Conservation (phyloP, 139 green algal species). For the Zygnema cylindricum region DNA sequence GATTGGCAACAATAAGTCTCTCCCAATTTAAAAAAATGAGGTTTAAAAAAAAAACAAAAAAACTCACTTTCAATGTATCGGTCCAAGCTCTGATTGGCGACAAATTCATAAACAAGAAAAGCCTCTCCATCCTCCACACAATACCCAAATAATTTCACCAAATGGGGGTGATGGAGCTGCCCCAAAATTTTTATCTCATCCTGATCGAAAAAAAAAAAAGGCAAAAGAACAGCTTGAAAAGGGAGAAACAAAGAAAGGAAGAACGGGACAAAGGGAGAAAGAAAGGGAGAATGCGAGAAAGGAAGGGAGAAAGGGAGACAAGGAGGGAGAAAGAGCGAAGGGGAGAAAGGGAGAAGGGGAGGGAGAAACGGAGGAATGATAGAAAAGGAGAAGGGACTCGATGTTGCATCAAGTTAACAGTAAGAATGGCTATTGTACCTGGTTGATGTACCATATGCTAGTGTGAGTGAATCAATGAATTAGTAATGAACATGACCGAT, state of each 20-base stretch:
- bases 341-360: no score
- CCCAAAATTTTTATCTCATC: conserved; percentile 25
- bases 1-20: neutral
- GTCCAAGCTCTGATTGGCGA: conserved; percentile 32
- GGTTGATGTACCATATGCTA: no score
- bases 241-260: conserved; percentile 44
- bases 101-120: conserved; percentile 53
- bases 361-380: no score
- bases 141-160: conserved; percentile 48
- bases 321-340: no score
- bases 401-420: no score
- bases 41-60: neutral
- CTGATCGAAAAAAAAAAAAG: no score
- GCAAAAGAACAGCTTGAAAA: neutral
- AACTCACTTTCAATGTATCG: conserved; percentile 7
- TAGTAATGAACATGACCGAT: no score
- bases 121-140: neutral
- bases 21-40: neutral
- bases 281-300: no score
- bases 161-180: conserved; percentile 37
- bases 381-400: no score
- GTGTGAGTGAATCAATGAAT: no score
- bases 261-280: neutral
- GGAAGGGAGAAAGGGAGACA: no score
- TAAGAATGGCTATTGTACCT: no score